Conservation (phyloP, 2,329 filamentous ascomycete genomes). For the Fusarium humuli region DNA sequence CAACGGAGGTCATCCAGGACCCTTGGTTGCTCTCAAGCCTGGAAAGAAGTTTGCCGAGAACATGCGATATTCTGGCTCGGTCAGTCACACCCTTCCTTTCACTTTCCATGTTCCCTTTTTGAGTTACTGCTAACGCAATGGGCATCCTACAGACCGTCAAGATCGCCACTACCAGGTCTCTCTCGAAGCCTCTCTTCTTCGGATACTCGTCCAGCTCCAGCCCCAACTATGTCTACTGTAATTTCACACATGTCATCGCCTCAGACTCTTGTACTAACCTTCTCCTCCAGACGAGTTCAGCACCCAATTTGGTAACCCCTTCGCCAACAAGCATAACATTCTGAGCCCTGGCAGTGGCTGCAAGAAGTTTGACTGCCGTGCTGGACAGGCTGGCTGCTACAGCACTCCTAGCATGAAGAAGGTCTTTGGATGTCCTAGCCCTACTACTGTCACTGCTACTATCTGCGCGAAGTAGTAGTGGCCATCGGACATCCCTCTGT, state of each 20-base stretch:
- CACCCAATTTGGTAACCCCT: slow-evolving; percentile 57
- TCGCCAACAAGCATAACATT: slow-evolving; percentile 52
- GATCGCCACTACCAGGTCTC: slow-evolving; percentile 54
- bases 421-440: slow-evolving; percentile 56
- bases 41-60: slow-evolving; percentile 53
- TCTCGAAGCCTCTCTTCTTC: slow-evolving; percentile 55
- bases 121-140: too few relatives aligned
- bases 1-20: slow-evolving; percentile 42
- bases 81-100: neutral
- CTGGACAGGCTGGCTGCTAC: slow-evolving; percentile 54
- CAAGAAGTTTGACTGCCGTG: slow-evolving; percentile 53
- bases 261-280: slow-evolving; percentile 5
- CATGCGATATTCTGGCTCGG: slow-evolving; percentile 51
- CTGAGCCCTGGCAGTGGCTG: slow-evolving; percentile 54
- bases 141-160: slow-evolving; percentile 50
- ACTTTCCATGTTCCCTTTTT: too few relatives aligned
- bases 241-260: slow-evolving; percentile 33
- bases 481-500: neutral
- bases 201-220: slow-evolving; percentile 55
- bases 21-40: slow-evolving; percentile 49
- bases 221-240: slow-evolving; percentile 56
- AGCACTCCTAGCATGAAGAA: slow-evolving; percentile 54
- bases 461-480: slow-evolving; percentile 44
- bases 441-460: slow-evolving; percentile 51
- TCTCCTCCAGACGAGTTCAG: slow-evolving; percentile 52